Conservation (phyloP, 78 protist genomes). For the Salpingoeca rosetta region DNA sequence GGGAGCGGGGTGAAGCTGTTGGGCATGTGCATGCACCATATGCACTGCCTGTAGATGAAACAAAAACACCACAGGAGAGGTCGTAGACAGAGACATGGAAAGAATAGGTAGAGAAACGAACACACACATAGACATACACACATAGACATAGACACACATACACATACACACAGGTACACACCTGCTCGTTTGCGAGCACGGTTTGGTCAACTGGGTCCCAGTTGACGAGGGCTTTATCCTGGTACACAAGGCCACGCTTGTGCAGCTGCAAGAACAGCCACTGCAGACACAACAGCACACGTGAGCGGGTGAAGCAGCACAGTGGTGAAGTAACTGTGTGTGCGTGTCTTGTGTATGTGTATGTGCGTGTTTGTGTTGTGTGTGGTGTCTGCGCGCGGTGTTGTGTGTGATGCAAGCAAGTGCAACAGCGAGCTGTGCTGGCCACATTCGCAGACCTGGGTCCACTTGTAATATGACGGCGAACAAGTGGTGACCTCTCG, state of each 20-base stretch:
- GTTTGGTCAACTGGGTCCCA: conserved; percentile 84
- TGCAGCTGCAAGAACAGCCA: conserved; percentile 73
- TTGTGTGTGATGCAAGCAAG: no score
- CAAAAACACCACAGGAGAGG: no score
- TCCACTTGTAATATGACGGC: conserved; percentile 55
- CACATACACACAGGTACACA: background rate
- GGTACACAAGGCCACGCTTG: conserved; percentile 63
- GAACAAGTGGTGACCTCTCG: conserved; percentile 64
- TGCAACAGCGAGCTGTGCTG: no score
- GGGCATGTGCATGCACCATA: no score
- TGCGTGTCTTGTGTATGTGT: no score
- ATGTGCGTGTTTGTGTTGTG: no score
- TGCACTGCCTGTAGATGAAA: no score
- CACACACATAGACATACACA: background rate
- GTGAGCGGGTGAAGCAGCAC: background rate
- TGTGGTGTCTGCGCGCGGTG: no score
- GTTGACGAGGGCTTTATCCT: conserved; percentile 50
- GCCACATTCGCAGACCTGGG: no score
- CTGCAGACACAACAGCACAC: conserved; percentile 72
- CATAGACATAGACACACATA: background rate
- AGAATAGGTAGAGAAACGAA: no score
- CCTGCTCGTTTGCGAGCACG: conserved; percentile 89
- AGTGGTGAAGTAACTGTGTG: background rate
- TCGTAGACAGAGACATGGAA: background rate
- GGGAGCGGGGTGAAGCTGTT: no score